Evolutionary conservation across 768 basidiomycete genomes (phyloP), one percentile per base, ranked within the genome.

Genomic region (Asterophora lycoperdoides): DNA sequence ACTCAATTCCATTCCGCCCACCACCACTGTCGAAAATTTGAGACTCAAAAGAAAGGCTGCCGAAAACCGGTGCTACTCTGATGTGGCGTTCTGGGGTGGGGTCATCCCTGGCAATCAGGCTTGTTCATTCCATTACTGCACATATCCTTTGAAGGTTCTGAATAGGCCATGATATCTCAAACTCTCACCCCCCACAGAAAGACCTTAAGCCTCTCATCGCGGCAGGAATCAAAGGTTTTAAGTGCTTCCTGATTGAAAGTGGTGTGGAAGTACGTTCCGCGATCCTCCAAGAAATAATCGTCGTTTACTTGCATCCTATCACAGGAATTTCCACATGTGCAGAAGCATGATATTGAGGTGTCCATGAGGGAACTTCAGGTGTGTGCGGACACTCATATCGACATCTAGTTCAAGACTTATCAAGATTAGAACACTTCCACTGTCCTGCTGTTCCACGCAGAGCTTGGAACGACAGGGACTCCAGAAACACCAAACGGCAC

Each of bases 41-140:
- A 68, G 80, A 39, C 58, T 70, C 20, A 98, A 98, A 71, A 76
- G 81, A 5, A 61, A 64, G 9, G 88, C 84, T 1, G 91, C 95
- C 2, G 58, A 65, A 41, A 81, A 80, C 2, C 84, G 93, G 59
- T 88, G 84, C 59, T 80, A 79, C 65, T 79, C 80, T 8, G 91
- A 95, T 64, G 81, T 93, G 34, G 91, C 84, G 1, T 93, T 94
- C 66, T 95, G 92, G 92, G 96, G 93, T 30, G 95, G 96, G 8
- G 86, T 89, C 30, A 87, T 98, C 39, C 96, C 95, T 5, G 85
- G 84, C 10, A 97, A 99, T 69, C 78, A 90, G 70, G 93, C 43
- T 53, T 82, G 51, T 50, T 67, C 54, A 13, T 35, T 37, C 44
- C 33, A 36, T 52, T 18, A 36, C 35, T 37, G 15, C n/a, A n/a